phyloP scores from a whole-genome alignment of 2,329 filamentous ascomycete species.

The Clarireedia sp. region DNA sequence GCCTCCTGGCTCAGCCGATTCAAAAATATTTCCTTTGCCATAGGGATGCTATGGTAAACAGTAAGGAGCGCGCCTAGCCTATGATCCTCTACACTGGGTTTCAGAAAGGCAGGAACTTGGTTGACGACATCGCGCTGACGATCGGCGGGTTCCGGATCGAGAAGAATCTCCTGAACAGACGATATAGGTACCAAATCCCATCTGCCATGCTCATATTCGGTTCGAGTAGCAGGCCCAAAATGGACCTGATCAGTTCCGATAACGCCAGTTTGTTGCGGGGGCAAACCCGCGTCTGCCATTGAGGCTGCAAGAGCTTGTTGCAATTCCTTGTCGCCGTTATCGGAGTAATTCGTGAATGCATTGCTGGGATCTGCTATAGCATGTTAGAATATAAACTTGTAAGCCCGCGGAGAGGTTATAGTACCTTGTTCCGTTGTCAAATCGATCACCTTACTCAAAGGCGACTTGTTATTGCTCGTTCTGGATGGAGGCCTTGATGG shows the following conservation, averaged over 20 bases:
- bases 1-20: constrained; percentile 33
- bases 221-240: constrained; percentile 53
- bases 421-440: constrained; percentile 34
- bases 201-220: constrained; percentile 44
- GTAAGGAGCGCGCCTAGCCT: constrained; percentile 47
- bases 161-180: constrained; percentile 24
- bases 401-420: not conserved
- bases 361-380: constrained; percentile 18
- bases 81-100: constrained; percentile 31
- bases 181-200: constrained; percentile 50
- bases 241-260: constrained; percentile 34
- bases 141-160: constrained; percentile 32
- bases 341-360: constrained; percentile 19
- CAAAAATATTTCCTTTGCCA: constrained; percentile 48
- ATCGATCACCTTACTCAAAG: constrained; percentile 44
- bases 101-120: constrained; percentile 45
- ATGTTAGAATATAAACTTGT: not conserved
- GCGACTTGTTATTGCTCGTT: constrained; percentile 46
- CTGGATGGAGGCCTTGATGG: constrained; percentile 54
- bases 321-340: constrained; percentile 43
- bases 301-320: constrained; percentile 50
- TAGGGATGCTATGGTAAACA: constrained; percentile 52
- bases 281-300: constrained; percentile 40
- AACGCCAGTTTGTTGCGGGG: constrained; percentile 45
- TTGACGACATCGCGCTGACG: constrained; percentile 35